Evolutionary conservation across 805 yeast species (phyloP).

Genomic region (Metschnikowia chrysomelidarum): DNA sequence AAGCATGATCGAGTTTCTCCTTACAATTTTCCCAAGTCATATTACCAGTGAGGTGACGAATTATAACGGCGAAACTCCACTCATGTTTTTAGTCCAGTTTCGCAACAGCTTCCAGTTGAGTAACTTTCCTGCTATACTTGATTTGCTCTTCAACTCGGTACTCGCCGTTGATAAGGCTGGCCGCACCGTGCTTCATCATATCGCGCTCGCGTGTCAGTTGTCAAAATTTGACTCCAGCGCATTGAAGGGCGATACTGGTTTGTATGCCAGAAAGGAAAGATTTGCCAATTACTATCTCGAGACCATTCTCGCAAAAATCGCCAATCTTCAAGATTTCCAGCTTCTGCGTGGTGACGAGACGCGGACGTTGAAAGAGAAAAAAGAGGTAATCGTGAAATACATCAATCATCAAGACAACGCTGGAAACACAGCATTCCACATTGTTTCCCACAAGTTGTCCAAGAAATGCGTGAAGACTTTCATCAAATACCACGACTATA

Average conservation of each 20-base stretch:
- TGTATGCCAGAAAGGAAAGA: slow-evolving; percentile 31
- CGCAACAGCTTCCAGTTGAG: slow-evolving; percentile 37
- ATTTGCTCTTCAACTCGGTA: slow-evolving; percentile 35
- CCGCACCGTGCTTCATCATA: slow-evolving; percentile 42
- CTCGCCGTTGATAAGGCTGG: slow-evolving; percentile 38
- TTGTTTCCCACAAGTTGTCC: slow-evolving; percentile 57
- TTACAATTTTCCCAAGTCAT: slow-evolving; percentile 62
- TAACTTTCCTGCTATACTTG: slow-evolving; percentile 37
- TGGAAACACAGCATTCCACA: slow-evolving; percentile 93
- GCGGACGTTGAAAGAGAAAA: slow-evolving; percentile 18
- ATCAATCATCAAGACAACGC: slow-evolving; percentile 88
- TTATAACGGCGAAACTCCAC: slow-evolving; percentile 81
- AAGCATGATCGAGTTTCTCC: slow-evolving; percentile 58
- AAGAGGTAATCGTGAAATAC: slow-evolving; percentile 41
- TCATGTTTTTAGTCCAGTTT: slow-evolving; percentile 47
- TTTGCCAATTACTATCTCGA: slow-evolving; percentile 42
- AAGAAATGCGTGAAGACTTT: slow-evolving; percentile 25
- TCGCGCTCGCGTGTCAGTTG: slow-evolving; percentile 29
- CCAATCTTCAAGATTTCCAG: slow-evolving; percentile 28
- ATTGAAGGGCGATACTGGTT: slow-evolving; percentile 4
- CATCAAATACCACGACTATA: slow-evolving; percentile 24
- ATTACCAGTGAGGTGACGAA: slow-evolving; percentile 73
- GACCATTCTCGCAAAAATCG: slow-evolving; percentile 31
- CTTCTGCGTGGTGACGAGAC: slow-evolving; percentile 17
- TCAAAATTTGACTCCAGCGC: slow-evolving; percentile 9